Base-by-base conservation (phyloP, 805 yeast species). In the Starmerella gropengiesseri region DNA sequence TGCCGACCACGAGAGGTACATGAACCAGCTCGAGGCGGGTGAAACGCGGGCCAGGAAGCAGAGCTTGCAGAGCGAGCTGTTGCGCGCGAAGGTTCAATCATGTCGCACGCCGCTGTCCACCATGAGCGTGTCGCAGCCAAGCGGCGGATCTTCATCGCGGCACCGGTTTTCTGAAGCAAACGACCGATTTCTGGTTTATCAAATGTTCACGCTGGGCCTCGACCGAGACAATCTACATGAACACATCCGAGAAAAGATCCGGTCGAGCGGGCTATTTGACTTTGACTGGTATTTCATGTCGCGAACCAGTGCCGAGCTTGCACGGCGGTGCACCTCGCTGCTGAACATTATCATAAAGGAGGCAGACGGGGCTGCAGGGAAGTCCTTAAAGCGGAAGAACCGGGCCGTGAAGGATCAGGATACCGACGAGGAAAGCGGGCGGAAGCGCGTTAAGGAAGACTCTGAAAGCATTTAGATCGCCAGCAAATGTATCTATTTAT, bases 231-330 rank as follows among this genome's bases (percentile, higher is more conserved):
- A 82, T 51, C 63, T 87, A 6, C 81, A 75, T 55, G 97, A 89
- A 44, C 59, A 71, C 47, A 77, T 89, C 28, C 71, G 82, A 33
- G 82, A 78, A 38, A 73, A 78, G 19, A 80, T 89, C 36, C 68
- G 81, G 44, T 68, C 70, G 16, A 74, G 80, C 7, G 83, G 87
- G 1, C 62, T 83, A 51, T 86, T 87, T 62, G 75, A 83, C 53
- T 80, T 83, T 58, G 95, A 89, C 61, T 86, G 80, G 66, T 86
- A 81, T 62, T 73, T 91, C 59, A 81, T 80, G 55, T 77, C 86
- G 33, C 71, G 95, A 53, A 76, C 82, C 3, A 69, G 83, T 0
- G 66, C 74, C 1, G 98, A 91, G 59, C 66, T 91, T 27, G 72
- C 82, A 4, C 74, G 97, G 60, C 71, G 98, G 52, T 81, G 94